A percentile compares a stretch with the other conserved stretches of the same genome.
Evolutionary conservation across 1,284 basidiomycete genomes (phyloP).

Genomic region (Phylloporus sp.): DNA sequence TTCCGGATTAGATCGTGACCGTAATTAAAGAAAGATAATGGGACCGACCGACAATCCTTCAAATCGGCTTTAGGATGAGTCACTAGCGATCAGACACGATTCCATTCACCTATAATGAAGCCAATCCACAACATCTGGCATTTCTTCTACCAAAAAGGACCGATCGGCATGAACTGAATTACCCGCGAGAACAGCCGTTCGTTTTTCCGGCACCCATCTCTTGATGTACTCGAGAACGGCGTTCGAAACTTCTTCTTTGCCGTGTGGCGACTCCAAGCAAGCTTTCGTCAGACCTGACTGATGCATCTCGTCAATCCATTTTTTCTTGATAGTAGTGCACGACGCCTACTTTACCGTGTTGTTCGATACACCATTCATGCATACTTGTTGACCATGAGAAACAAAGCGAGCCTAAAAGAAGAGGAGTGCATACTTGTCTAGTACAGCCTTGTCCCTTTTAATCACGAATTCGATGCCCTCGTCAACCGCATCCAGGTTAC

Average conservation of each 20-base stretch:
- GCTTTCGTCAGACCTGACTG: conserved; percentile 79
- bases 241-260: conserved; percentile 61
- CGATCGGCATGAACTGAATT: conserved; percentile 84
- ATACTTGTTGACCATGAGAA: conserved; percentile 55
- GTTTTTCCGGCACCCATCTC: conserved; percentile 72
- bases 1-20: not conserved
- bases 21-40: not conserved
- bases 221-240: conserved; percentile 74
- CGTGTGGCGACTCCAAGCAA: conserved; percentile 69
- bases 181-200: conserved; percentile 76
- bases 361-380: conserved; percentile 78
- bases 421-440: conserved; percentile 63
- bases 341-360: conserved; percentile 66
- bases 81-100: conserved; percentile 6
- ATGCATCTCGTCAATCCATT: conserved; percentile 1
- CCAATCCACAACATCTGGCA: conserved; percentile 79
- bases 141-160: conserved; percentile 74
- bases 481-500: conserved; percentile 77
- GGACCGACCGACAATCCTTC: conserved; percentile 67
- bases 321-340: not conserved
- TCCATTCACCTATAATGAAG: conserved; percentile 75
- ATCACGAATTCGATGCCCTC: conserved; percentile 79
- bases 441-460: conserved; percentile 62
- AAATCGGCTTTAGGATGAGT: conserved; percentile 14
- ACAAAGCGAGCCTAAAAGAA: no score